Evolutionary conservation across 2,329 filamentous ascomycete genomes (phyloP).

Genomic region (Diaporthe caulivora): DNA sequence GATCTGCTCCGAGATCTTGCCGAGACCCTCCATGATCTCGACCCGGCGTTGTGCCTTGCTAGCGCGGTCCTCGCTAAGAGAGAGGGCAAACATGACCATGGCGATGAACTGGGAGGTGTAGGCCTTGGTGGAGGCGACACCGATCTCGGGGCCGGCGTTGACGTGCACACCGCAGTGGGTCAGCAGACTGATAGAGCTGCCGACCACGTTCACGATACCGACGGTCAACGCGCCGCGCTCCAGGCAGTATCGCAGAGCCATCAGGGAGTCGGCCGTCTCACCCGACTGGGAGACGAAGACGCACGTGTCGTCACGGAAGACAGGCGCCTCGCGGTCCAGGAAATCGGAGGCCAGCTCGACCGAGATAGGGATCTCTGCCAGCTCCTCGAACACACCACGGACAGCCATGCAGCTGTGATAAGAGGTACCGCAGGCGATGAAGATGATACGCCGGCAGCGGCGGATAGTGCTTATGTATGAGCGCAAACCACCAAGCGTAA

Average conservation of each 20-base stretch:
- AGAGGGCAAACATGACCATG: constrained; percentile 99
- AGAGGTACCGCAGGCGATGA: constrained; percentile 98
- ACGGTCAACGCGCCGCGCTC: constrained; percentile 97
- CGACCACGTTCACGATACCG: constrained; percentile 98
- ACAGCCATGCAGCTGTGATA: constrained; percentile 99
- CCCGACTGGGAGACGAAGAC: constrained; percentile 99
- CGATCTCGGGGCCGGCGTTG: constrained; percentile 98
- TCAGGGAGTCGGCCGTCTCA: constrained; percentile 96
- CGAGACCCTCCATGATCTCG: constrained; percentile 95
- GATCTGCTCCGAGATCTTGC: constrained; percentile 91
- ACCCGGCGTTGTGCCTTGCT: constrained; percentile 92
- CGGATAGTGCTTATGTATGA: constrained; percentile 98
- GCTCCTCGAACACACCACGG: constrained; percentile 95
- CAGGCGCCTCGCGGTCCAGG: constrained; percentile 93
- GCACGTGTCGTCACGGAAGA: constrained; percentile 99
- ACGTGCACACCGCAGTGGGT: constrained; percentile 99
- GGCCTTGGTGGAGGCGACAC: constrained; percentile 98
- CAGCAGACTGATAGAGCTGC: constrained; percentile 97
- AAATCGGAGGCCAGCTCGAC: constrained; percentile 99
- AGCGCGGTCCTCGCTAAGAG: constrained; percentile 93
- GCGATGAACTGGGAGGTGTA: constrained; percentile 99
- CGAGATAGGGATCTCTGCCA: constrained; percentile 96
- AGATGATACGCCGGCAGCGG: constrained; percentile 96
- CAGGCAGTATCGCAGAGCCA: constrained; percentile 97
- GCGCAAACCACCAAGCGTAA: constrained; percentile 94